These are phyloP conservation scores for Phytophthora idaei DNA, from an alignment of 352 stramenopile species.

Conservation along the genomic window DNA sequence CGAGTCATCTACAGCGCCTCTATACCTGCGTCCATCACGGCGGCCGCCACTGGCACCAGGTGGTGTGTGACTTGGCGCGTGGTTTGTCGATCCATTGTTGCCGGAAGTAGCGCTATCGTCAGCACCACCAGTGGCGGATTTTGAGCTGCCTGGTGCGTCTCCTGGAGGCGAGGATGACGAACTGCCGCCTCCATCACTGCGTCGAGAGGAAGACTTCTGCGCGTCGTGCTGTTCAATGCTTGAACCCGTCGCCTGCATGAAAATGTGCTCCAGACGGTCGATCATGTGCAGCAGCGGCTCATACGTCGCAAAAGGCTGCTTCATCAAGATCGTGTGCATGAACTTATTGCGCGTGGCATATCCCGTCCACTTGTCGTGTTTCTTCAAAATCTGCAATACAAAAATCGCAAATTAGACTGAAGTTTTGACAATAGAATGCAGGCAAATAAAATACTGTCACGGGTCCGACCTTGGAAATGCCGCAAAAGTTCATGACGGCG, in stretches of 20 bases:
- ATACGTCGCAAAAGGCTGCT: slow-evolving; percentile 88
- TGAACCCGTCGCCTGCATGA: slow-evolving; percentile 86
- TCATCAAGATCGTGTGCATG: slow-evolving; percentile 90
- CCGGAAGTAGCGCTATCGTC: slow-evolving; percentile 15
- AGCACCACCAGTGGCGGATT: slow-evolving; percentile 6
- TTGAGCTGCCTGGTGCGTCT: slow-evolving; percentile 14
- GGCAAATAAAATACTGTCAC: neutral
- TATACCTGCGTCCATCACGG: slow-evolving; percentile 33
- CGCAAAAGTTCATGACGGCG: slow-evolving; percentile 90
- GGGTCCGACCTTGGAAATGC: slow-evolving; percentile 77
- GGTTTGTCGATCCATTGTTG: slow-evolving; percentile 25
- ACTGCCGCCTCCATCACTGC: slow-evolving; percentile 35
- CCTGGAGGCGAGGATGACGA: slow-evolving; percentile 35
- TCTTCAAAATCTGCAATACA: slow-evolving; percentile 78
- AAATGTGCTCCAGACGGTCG: slow-evolving; percentile 86
- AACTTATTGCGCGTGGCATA: slow-evolving; percentile 92
- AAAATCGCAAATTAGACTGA: slow-evolving; percentile 12
- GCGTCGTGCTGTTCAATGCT: slow-evolving; percentile 87
- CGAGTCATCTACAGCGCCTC: slow-evolving; percentile 31
- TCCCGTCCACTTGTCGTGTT: slow-evolving; percentile 92
- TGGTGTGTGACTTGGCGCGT: slow-evolving; percentile 42
- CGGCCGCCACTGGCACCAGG: slow-evolving; percentile 26
- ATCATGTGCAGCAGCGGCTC: slow-evolving; percentile 87
- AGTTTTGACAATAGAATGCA: neutral
- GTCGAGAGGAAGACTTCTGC: slow-evolving; percentile 51